phyloP scores from a whole-genome alignment of 2,329 filamentous ascomycete genomes.

The Calcarisporium arbuscula region DNA sequence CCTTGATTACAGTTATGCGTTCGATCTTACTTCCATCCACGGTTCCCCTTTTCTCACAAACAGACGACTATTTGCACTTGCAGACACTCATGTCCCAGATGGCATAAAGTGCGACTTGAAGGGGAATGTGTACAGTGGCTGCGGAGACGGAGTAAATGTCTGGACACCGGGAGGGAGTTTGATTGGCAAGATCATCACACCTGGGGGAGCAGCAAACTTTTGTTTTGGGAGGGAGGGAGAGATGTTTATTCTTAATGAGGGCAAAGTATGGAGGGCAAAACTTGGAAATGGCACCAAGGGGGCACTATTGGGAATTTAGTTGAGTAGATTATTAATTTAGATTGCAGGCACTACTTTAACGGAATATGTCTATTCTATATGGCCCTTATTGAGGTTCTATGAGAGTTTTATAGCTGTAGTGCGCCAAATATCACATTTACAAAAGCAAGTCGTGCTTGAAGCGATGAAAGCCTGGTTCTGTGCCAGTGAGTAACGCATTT shows the following conservation, averaged over 20 bases:
- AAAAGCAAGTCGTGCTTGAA: too few species aligned
- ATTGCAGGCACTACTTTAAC: too few species aligned
- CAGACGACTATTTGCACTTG: constrained; percentile 43
- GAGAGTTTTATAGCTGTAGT: too few species aligned
- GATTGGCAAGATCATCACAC: constrained; percentile 36
- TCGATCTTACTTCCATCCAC: constrained; percentile 21
- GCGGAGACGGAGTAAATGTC: constrained; percentile 42
- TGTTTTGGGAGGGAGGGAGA: constrained; percentile 37
- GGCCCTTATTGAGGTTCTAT: too few species aligned
- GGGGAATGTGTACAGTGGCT: constrained; percentile 44
- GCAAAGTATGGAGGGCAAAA: constrained; percentile 31
- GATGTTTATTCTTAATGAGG: constrained; percentile 42
- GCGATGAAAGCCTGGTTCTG: too few species aligned
- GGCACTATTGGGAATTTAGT: constrained; percentile 14
- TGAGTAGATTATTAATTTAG: too few species aligned
- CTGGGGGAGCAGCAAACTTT: constrained; percentile 39
- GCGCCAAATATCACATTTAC: too few species aligned
- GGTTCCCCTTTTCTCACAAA: constrained; percentile 37
- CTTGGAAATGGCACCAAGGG: constrained; percentile 11
- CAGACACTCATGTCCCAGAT: constrained; percentile 39
- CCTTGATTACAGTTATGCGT: constrained; percentile 23
- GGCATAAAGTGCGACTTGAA: constrained; percentile 39
- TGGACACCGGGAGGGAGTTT: constrained; percentile 40
- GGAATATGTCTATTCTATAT: too few species aligned
- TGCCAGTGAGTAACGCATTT: too few species aligned